These are phyloP conservation scores for Arthrinium puccinioides DNA, from an alignment of 2,329 filamentous ascomycete genomes.

Conservation along the genomic window DNA sequence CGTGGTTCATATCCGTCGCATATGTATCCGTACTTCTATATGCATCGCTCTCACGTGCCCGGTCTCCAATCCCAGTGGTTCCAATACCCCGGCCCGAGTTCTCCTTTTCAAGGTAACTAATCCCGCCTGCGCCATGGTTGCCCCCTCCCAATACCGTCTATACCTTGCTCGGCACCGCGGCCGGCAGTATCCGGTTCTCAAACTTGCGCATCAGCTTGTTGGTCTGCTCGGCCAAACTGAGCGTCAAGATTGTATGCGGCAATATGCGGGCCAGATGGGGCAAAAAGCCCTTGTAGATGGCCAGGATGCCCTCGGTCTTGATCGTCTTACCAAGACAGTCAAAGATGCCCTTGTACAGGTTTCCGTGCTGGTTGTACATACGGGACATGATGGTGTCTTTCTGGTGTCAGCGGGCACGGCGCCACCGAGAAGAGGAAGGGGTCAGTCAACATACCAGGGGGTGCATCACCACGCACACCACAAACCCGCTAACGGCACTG, in stretches of 20 bases:
- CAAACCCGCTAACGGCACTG: conserved; percentile 85
- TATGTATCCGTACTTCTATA: no score
- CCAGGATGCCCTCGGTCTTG: conserved; percentile 81
- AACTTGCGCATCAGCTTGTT: conserved; percentile 83
- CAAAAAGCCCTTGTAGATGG: conserved; percentile 96
- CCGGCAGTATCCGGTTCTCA: conserved; percentile 52
- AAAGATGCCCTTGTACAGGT: conserved; percentile 88
- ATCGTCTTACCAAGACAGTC: conserved; percentile 91
- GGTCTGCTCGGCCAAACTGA: conserved; percentile 92
- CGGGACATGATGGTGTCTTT: conserved; percentile 94
- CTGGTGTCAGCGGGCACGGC: not conserved
- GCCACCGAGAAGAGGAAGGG: no score
- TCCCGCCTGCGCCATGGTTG: conserved; percentile 1
- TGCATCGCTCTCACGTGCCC: no score
- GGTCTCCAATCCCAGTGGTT: no score
- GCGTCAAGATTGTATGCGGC: conserved; percentile 89
- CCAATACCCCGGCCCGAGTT: no score
- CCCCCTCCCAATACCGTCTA: conserved; percentile 5
- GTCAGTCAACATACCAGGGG: conserved; percentile 61
- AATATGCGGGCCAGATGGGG: conserved; percentile 91
- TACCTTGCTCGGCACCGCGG: conserved; percentile 23
- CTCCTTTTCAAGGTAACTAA: no score
- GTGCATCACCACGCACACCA: conserved; percentile 97
- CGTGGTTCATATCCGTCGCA: no score
- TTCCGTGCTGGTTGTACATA: conserved; percentile 97